Evolutionary conservation across 1,139 yeast species (phyloP), one percentile per base, ranked within the genome.

Genomic region (Lodderomyces margitis): DNA sequence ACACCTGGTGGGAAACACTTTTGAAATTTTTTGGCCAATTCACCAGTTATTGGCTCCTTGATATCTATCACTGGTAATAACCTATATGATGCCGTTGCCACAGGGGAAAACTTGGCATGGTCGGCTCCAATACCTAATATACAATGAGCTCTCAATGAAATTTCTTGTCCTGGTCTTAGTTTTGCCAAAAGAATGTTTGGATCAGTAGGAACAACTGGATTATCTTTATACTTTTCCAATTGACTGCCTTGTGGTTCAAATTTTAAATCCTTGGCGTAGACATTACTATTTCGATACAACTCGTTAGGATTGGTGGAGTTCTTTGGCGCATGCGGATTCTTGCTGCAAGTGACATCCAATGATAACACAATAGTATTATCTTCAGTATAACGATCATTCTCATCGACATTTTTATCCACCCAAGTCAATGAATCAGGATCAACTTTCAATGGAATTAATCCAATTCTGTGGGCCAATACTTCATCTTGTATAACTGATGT

Each of bases 101-200:
- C 98, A 3, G 98, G 98, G 6, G 97, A 88, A 61, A 87, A 92
- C 65, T 92, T 92, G 49, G 98, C 98, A 63, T 92, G 98, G 61
- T 92, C 98, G 25, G 88, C 70, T 41, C 98, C 98, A 49, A 87
- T 70, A 43, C 98, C 98, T 50, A 92, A 75, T 32, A 91, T 74
- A 61, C 98, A 94, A 66, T 89, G 96, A 43, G 88, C 95, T 58
- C 89, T 77, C 51, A 92, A 74, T 21, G 92, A 80, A 50, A 92
- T 91, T 64, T 92, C 98, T 68, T 92, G 98, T 41, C 97, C 96
- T 3, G 98, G 98, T 58, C 98, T 80, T 57, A 92, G 72, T 65
- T 92, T 94, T 43, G 96, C 96, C 46, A 92, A 67, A 50, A 94
- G 69, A 53, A 92, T 86, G 61, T 92, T 85, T 34, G 97, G 96